A percentile compares a stretch with the other conserved stretches of the same genome.
Conservation (phyloP, 768 basidiomycete species). For the Phaeotremella fagi region DNA sequence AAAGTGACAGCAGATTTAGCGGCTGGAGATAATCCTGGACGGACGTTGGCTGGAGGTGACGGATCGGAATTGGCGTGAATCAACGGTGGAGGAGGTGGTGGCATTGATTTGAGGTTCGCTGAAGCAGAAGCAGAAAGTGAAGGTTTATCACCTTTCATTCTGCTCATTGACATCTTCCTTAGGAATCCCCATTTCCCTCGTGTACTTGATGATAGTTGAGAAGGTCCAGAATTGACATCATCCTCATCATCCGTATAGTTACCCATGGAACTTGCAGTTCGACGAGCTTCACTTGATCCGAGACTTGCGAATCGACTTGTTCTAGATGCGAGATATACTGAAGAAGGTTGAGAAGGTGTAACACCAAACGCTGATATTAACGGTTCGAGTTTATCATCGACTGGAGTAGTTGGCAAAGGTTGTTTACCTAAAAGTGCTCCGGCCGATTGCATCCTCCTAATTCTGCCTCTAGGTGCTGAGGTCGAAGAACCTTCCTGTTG, state of each 20-base stretch:
- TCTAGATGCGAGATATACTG: not conserved
- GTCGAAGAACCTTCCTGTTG: not conserved
- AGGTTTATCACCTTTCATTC: constrained; percentile 57
- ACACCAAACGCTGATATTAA: not conserved
- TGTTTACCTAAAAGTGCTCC: constrained; percentile 24
- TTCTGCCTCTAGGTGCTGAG: not conserved
- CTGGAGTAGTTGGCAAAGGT: not conserved
- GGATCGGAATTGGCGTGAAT: constrained; percentile 27
- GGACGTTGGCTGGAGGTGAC: constrained; percentile 8
- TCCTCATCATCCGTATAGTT: constrained; percentile 18
- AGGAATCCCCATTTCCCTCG: constrained; percentile 84
- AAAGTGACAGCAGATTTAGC: constrained; percentile 35
- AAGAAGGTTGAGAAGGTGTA: not conserved
- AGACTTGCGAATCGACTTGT: constrained; percentile 21
- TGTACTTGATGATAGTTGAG: constrained; percentile 11
- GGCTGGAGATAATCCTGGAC: constrained; percentile 17
- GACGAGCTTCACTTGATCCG: constrained; percentile 13
- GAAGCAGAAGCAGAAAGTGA: constrained; percentile 23
- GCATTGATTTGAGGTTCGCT: constrained; percentile 29
- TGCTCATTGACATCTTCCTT: constrained; percentile 98
- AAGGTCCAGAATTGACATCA: not conserved
- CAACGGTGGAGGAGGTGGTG: constrained; percentile 21
- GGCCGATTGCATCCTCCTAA: constrained; percentile 41
- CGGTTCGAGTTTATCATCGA: not conserved
- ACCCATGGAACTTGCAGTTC: constrained; percentile 24